Evolutionary conservation across 1,139 yeast genomes (phyloP).

Genomic region (Candida neerlandica): DNA sequence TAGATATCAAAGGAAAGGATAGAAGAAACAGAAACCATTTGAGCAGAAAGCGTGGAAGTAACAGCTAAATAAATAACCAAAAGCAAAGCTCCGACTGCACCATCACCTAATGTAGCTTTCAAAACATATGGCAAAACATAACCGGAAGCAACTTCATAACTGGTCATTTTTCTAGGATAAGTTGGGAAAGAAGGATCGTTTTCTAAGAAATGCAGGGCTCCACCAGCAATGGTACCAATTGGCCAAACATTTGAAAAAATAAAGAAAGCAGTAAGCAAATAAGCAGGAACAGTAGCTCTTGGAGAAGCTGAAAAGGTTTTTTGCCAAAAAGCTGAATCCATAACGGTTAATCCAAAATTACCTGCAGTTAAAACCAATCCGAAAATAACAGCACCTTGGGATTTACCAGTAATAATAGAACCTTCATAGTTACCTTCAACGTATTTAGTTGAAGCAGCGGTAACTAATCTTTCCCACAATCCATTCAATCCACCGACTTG

Average conservation of each 20-base stretch:
- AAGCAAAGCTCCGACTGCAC: slow-evolving; percentile 32
- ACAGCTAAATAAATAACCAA: slow-evolving; percentile 33
- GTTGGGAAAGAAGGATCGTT: slow-evolving; percentile 29
- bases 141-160: slow-evolving; percentile 29
- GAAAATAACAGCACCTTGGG: slow-evolving; percentile 32
- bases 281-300: slow-evolving; percentile 40
- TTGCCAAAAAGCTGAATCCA: slow-evolving; percentile 38
- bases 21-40: slow-evolving; percentile 34
- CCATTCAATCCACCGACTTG: slow-evolving; percentile 33
- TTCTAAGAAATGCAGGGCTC: slow-evolving; percentile 29
- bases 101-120: slow-evolving; percentile 29
- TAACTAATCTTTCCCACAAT: slow-evolving; percentile 26
- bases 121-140: slow-evolving; percentile 31
- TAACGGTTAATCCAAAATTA: slow-evolving; percentile 32
- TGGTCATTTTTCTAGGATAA: slow-evolving; percentile 30
- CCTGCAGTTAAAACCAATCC: slow-evolving; percentile 33
- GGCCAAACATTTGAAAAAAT: slow-evolving; percentile 39
- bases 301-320: slow-evolving; percentile 37
- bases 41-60: slow-evolving; percentile 35
- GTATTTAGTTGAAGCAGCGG: slow-evolving; percentile 19
- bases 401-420: slow-evolving; percentile 36
- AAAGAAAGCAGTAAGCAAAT: slow-evolving; percentile 33
- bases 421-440: slow-evolving; percentile 38
- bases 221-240: slow-evolving; percentile 31
- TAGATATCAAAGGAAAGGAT: slow-evolving; percentile 34